Percentiles rank a stretch among this genome's conserved stretches.
phyloP scores from a whole-genome alignment of 257 asterid species.

The Nicotiana undulata region DNA sequence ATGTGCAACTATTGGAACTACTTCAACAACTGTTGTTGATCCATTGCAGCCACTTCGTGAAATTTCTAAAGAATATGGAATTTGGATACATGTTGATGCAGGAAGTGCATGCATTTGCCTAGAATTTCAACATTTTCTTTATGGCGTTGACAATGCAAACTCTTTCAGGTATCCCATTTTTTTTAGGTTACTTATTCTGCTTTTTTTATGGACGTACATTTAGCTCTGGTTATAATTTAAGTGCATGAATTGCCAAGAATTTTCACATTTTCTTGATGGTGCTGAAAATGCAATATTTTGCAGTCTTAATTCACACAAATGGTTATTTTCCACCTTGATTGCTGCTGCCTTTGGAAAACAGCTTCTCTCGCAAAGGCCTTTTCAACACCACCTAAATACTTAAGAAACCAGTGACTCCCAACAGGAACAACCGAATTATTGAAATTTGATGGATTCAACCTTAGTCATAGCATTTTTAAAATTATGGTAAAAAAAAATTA shows the following conservation, averaged over 20 bases:
- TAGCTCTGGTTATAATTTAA: too few relatives aligned
- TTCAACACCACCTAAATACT: slow-evolving; percentile 50
- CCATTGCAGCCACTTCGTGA: slow-evolving; percentile 39
- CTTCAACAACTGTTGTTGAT: slow-evolving; percentile 69
- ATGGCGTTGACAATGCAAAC: slow-evolving; percentile 56
- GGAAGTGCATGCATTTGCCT: slow-evolving; percentile 70
- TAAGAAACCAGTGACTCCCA: slow-evolving; percentile 46
- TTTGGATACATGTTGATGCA: slow-evolving; percentile 77
- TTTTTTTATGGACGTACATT: too few relatives aligned
- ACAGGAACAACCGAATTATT: neutral
- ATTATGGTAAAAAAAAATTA: too few relatives aligned
- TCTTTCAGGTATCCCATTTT: slow-evolving; percentile 19
- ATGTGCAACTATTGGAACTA: slow-evolving; percentile 67
- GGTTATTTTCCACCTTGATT: slow-evolving; percentile 51
- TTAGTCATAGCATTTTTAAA: too few relatives aligned
- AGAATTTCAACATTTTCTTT: slow-evolving; percentile 49
- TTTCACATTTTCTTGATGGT: slow-evolving; percentile 31
- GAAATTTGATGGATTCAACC: too few relatives aligned
- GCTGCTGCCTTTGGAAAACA: slow-evolving; percentile 80
- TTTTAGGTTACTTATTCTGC: too few relatives aligned
- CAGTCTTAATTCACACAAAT: slow-evolving; percentile 73
- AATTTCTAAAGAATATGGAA: slow-evolving; percentile 36
- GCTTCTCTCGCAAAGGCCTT: slow-evolving; percentile 48
- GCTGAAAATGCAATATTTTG: slow-evolving; percentile 31
- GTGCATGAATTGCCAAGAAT: too few relatives aligned